phyloP scores from a whole-genome alignment of 176 grass and related monocot genomes.

The Saccharum officinarum region DNA sequence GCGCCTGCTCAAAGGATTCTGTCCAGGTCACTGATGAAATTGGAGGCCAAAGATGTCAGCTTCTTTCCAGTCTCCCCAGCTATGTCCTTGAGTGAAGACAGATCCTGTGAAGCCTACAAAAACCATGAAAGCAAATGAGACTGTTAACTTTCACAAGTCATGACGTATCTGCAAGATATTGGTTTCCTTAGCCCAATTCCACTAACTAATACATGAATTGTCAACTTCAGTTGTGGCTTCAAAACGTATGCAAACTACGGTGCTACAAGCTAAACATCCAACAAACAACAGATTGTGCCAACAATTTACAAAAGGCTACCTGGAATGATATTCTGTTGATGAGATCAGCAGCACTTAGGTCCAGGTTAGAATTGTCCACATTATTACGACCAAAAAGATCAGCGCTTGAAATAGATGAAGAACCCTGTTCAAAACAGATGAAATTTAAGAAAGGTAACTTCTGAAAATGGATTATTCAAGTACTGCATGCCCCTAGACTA shows the following conservation, averaged over 20 bases:
- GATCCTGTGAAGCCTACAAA: constrained; percentile 77
- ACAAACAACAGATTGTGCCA: background rate
- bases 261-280: background rate
- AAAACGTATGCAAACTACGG: background rate
- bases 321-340: constrained; percentile 87
- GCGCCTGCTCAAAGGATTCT: constrained; percentile 67
- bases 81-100: constrained; percentile 90
- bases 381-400: constrained; percentile 69
- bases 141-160: background rate
- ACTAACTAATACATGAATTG: background rate
- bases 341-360: constrained; percentile 69
- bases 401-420: constrained; percentile 76
- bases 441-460: background rate
- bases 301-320: constrained; percentile 37
- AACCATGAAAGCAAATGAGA: constrained; percentile 5
- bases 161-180: background rate
- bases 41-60: constrained; percentile 78
- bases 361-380: constrained; percentile 44
- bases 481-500: background rate
- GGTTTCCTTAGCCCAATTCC: background rate
- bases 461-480: background rate
- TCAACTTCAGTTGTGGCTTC: background rate
- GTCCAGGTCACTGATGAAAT: constrained; percentile 79
- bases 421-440: constrained; percentile 41
- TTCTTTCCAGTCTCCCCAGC: constrained; percentile 92